Evolutionary conservation across 2,329 filamentous ascomycete species (phyloP), one percentile per base, ranked within the genome.

Genomic region (Fusarium nisikadoi): DNA sequence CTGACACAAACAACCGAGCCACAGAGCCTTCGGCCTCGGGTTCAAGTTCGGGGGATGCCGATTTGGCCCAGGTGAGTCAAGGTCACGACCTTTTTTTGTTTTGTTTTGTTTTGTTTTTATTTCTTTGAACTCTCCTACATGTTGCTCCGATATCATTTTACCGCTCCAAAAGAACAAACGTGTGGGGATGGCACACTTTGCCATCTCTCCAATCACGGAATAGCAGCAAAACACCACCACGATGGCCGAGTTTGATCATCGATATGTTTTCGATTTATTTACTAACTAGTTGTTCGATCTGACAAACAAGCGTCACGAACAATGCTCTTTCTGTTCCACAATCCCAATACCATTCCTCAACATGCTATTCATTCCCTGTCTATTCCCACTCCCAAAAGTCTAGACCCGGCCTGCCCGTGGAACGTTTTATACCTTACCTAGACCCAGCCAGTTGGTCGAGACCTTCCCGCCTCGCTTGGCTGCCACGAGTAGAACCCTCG

Each of bases 51-150:
- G 73, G 70, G 70, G 75, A 75, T 56, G 69, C 73, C 62, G 75
- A 77, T 70, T 68, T 77, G 36, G 75, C 75, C 42, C 75, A 77
- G 63, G 75, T 77, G 42, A 71, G 74, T 74, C 42, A 47, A 47
- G 41, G 33, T 42, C 27, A 27, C 11, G 46, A 33, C 23, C 33
- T 52, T 41, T 23, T 56, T 41, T 38, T 29, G 7, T 29, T 29
- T 29, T 8, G 7, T 29, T 29, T 29, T 9, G 8, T 29, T 29
- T 29, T 29, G 8, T 29, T 29, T 31, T 50, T 13, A 17, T 23
- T 19, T 33, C 23, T 29, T 49, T 13, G 46, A 33, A n/a, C 8
- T 59, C 23, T 42, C 58, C 38, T 54, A 35, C 50, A 31, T 42
- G 45, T 41, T 52, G 43, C 25, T 42, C 45, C 25, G 16, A 52